Evolutionary conservation across 2,329 filamentous ascomycete species (phyloP).

Genomic region (Xylaria sp.): DNA sequence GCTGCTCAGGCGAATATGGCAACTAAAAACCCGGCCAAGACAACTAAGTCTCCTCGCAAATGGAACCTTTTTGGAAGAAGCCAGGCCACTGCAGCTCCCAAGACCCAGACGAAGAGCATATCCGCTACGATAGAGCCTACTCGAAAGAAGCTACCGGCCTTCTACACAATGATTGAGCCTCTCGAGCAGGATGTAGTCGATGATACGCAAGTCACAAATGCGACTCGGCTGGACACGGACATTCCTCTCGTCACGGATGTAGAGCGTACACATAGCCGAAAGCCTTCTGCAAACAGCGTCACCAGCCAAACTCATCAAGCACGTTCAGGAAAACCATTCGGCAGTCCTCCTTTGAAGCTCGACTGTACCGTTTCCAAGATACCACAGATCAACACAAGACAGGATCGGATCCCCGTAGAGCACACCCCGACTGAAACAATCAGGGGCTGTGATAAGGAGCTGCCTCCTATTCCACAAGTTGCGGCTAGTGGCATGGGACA

Average conservation of each 20-base stretch:
- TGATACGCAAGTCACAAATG: constrained; percentile 37
- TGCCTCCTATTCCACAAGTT: constrained; percentile 77
- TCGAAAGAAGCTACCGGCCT: constrained; percentile 49
- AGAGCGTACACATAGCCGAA: constrained; percentile 11
- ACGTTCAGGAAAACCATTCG: neutral
- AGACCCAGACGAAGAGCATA: constrained; percentile 39
- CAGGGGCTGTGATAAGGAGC: constrained; percentile 50
- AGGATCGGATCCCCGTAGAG: constrained; percentile 3
- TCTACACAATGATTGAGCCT: constrained; percentile 58
- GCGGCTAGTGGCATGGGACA: constrained; percentile 52
- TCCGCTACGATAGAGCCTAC: constrained; percentile 45
- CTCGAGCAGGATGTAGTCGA: constrained; percentile 44
- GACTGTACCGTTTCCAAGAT: constrained; percentile 9
- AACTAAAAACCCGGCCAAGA: constrained; percentile 53
- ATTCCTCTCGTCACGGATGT: constrained; percentile 27
- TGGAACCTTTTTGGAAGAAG: constrained; percentile 61
- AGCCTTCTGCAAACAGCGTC: constrained; percentile 19
- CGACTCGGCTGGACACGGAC: constrained; percentile 48
- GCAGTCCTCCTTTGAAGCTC: constrained; percentile 1
- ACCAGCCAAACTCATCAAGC: neutral
- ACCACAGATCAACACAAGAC: constrained; percentile 8
- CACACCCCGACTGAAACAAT: constrained; percentile 2
- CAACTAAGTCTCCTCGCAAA: constrained; percentile 50
- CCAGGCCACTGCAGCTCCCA: constrained; percentile 38
- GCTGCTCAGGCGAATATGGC: constrained; percentile 27